phyloP scores from a whole-genome alignment of 192 early-diverging fungal genomes.

The Podila verticillata region DNA sequence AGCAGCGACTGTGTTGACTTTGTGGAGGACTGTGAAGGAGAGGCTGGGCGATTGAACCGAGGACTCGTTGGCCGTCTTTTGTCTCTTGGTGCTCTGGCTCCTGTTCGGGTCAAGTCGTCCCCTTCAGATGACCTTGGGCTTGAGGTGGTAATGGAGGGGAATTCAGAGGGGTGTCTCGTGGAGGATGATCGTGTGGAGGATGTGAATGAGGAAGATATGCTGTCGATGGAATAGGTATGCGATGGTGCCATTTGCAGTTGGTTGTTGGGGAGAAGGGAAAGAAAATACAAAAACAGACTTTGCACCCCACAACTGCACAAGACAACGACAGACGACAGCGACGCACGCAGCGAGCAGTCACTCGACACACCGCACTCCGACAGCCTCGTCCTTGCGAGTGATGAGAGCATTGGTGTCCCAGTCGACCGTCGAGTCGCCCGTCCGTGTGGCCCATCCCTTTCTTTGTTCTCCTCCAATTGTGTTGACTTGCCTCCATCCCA shows the following conservation, averaged over 20 bases:
- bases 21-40: neutral
- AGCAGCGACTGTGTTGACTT: neutral
- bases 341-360: too few species aligned
- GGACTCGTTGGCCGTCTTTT: neutral
- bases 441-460: too few species aligned
- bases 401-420: too few species aligned
- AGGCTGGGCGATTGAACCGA: neutral
- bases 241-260: constrained; percentile 1
- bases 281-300: neutral
- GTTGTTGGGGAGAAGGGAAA: neutral
- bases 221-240: neutral
- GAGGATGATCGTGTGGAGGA: neutral
- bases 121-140: neutral
- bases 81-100: neutral
- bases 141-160: neutral
- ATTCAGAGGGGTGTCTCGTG: neutral
- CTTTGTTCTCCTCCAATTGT: too few species aligned
- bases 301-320: neutral
- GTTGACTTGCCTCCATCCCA: neutral
- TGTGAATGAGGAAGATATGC: neutral
- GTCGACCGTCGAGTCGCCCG: too few species aligned
- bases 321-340: too few species aligned
- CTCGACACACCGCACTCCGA: too few species aligned
- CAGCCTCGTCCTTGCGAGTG: too few species aligned
- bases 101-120: neutral